Evolutionary conservation across 73 alveolate genomes (phyloP).

Genomic region (Paramecium sexaurelia): DNA sequence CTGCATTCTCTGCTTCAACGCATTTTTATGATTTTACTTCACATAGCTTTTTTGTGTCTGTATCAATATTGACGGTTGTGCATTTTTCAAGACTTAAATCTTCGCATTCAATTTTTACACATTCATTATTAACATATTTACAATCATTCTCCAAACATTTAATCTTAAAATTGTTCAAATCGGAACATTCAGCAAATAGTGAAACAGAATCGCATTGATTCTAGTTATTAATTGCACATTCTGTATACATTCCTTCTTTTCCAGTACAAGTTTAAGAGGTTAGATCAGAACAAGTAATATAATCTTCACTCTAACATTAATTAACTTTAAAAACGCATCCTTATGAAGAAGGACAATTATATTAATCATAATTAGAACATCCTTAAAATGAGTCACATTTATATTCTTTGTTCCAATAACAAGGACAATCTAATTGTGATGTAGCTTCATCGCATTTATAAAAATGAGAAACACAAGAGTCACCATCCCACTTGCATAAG

Average conservation of each 20-base stretch:
- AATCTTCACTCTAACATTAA: background rate
- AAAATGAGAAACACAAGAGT: background rate
- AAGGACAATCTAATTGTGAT: background rate
- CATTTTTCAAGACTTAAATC: background rate
- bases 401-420: background rate
- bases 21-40: background rate
- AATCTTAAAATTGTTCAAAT: background rate
- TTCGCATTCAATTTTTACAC: background rate
- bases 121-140: background rate
- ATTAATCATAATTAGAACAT: background rate
- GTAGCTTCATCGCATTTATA: background rate
- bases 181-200: background rate
- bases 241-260: background rate
- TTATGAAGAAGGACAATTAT: background rate
- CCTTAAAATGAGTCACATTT: background rate
- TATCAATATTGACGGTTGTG: background rate
- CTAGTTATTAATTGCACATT: background rate
- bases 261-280: background rate
- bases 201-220: background rate
- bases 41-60: background rate
- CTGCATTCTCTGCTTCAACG: background rate
- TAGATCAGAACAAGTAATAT: background rate
- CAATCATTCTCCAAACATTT: background rate
- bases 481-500: background rate
- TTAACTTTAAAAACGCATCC: background rate